Evolutionary conservation across 2,329 filamentous ascomycete genomes (phyloP).

Genomic region (Colletotrichum sojae): DNA sequence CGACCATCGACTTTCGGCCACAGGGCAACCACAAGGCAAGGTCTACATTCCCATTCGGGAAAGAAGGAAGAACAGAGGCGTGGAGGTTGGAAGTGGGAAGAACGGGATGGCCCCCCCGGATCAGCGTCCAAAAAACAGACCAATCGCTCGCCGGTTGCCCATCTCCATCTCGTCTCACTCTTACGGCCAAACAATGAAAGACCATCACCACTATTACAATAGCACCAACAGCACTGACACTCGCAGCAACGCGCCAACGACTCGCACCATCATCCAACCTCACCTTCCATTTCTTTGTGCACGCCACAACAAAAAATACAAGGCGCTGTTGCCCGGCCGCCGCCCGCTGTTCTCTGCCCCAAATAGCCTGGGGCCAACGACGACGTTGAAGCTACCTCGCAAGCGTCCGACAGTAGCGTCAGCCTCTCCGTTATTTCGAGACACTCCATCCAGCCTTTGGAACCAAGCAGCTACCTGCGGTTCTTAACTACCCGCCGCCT

Average conservation of each 20-base stretch:
- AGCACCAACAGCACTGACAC: neutral
- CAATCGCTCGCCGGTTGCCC: neutral
- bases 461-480: conserved; percentile 6
- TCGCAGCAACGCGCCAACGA: conserved; percentile 6
- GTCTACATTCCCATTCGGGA: conserved; percentile 19
- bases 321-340: neutral
- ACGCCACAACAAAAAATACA: neutral
- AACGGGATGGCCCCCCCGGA: conserved; percentile 5
- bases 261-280: conserved; percentile 2
- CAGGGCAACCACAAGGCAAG: conserved; percentile 1
- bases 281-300: conserved; percentile 15
- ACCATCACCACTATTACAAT: no score
- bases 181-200: neutral
- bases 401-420: conserved; percentile 39
- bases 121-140: neutral
- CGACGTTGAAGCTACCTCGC: conserved; percentile 39
- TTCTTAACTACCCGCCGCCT: no score
- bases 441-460: conserved; percentile 17
- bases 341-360: conserved; percentile 15
- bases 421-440: conserved; percentile 38
- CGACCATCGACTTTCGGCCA: conserved; percentile 12
- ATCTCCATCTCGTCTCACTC: neutral
- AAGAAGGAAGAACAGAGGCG: conserved; percentile 10
- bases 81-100: neutral
- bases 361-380: conserved; percentile 15